A percentile compares a stretch with the other conserved stretches of the same genome.
Evolutionary conservation across 192 early-diverging fungal genomes (phyloP).

Genomic region (Cetraspora pellucida): DNA sequence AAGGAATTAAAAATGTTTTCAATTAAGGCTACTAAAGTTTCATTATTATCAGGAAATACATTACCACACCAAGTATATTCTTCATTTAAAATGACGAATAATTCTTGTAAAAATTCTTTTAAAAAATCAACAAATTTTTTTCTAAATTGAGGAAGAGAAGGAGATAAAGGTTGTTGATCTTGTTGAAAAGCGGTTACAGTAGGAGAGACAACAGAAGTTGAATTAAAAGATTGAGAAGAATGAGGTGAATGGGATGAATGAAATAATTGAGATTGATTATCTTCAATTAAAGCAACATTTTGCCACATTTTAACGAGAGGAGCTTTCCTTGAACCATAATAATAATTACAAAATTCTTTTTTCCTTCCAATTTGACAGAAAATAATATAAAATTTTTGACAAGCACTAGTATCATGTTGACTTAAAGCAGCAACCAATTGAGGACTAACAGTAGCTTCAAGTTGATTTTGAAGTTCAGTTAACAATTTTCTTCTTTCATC

Average conservation of each 20-base stretch:
- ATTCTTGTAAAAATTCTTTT: slow-evolving; percentile 57
- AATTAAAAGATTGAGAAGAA: too few species aligned
- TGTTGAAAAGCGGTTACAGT: not conserved
- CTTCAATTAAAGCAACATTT: slow-evolving; percentile 16
- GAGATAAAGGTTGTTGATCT: not conserved
- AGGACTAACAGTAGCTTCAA: slow-evolving; percentile 57
- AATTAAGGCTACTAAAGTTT: slow-evolving; percentile 52
- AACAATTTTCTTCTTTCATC: slow-evolving; percentile 63
- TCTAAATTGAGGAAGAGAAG: not conserved
- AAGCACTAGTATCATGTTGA: slow-evolving; percentile 58
- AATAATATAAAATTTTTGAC: slow-evolving; percentile 55
- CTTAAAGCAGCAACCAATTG: slow-evolving; percentile 56
- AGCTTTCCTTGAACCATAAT: slow-evolving; percentile 53
- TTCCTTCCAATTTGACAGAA: slow-evolving; percentile 61
- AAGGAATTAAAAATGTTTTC: slow-evolving; percentile 54
- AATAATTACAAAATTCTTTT: slow-evolving; percentile 61
- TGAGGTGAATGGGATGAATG: too few species aligned
- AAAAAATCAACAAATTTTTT: slow-evolving; percentile 45
- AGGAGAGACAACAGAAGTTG: not conserved
- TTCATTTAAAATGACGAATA: slow-evolving; percentile 52
- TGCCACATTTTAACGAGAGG: slow-evolving; percentile 56
- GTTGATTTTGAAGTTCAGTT: slow-evolving; percentile 56
- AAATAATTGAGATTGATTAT: not conserved
- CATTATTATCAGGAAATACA: slow-evolving; percentile 55
- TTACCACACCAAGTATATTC: slow-evolving; percentile 61